Conservation (phyloP, 2,329 filamentous ascomycete genomes). For the Pestalotiopsis sp. region DNA sequence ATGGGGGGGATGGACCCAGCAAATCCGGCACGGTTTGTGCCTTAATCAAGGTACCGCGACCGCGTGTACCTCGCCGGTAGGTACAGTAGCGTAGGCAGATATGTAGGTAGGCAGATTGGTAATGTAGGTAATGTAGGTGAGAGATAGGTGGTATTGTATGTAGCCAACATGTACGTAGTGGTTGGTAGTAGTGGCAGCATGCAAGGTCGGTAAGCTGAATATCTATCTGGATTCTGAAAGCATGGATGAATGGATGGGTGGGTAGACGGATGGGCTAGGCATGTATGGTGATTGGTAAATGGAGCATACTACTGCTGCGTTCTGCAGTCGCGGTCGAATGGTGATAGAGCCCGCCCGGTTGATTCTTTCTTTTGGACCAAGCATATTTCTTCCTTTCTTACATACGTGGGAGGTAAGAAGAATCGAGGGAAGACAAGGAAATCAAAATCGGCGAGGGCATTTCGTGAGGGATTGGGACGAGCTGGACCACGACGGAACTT, state of each 20-base stretch:
- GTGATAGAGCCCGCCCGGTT: too few species aligned
- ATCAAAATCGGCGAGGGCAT: too few species aligned
- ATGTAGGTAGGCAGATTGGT: neutral
- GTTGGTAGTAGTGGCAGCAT: neutral
- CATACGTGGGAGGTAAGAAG: too few species aligned
- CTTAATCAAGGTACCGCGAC: neutral
- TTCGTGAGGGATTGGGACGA: too few species aligned
- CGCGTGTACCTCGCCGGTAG: neutral
- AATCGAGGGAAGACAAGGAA: too few species aligned
- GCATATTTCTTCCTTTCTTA: too few species aligned
- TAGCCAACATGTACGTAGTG: too few species aligned
- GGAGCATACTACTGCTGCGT: too few species aligned
- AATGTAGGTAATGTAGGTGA: neutral
- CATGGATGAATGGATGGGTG: neutral
- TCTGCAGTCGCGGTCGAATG: too few species aligned
- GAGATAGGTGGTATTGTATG: neutral
- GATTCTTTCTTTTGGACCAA: too few species aligned
- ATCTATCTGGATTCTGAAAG: neutral
- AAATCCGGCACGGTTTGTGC: neutral
- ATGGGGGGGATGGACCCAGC: neutral
- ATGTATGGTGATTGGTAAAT: too few species aligned
- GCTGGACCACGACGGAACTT: too few species aligned
- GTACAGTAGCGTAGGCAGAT: neutral
- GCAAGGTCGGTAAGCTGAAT: neutral
- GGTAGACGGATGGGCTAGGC: neutral